Evolutionary conservation across 306 rosid species (phyloP), one percentile per base, ranked within the genome.

Genomic region (Elaeagnus macrophylla): DNA sequence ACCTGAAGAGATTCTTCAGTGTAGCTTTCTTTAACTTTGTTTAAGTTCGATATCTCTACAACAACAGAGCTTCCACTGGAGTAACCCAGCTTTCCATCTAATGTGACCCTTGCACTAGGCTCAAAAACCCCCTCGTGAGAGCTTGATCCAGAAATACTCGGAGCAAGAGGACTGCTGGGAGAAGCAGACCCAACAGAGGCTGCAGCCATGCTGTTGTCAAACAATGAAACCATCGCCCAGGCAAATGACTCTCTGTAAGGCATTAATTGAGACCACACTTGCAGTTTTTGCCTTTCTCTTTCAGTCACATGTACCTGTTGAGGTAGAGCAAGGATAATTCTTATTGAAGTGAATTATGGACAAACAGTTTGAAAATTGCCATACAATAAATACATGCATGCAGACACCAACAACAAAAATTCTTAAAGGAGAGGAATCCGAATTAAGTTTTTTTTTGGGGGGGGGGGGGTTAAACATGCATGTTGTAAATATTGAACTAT

Each of bases 201-300:
- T 77, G 95, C 87, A 71, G 93, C 88, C 69, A 77, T 64, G 83
- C 83, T 87, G 83, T 87, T 79, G 73, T 91, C 99, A 84, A 91
- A 91, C 77, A 91, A 69, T 39, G 99, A 82, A 72, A 91, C 99
- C 39, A 91, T 67, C 62, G 99, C 80, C 99, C 99, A 91, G 58
- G 96, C 78, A 37, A 91, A 91, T 78, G 96, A 82, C 81, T 91
- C 99, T 87, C 79, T 82, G 89, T 78, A 87, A 69, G 99, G 99
- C 99, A 91, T 87, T 81, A 91, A 72, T 72, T 87, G 88, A 80
- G 99, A 87, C 99, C 99, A 91, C 85, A 91, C 95, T 95, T 87
- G 96, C 81, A 91, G 80, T 69, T 91, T 91, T 69, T 91, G 99
- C 85, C 72, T 91, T 65, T 91, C 99, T 80, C 94, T 84, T 79